Evolutionary conservation across 805 yeast genomes (phyloP), one percentile per base, ranked within the genome.

Genomic region (Wickerhamomyces chaumierensis): DNA sequence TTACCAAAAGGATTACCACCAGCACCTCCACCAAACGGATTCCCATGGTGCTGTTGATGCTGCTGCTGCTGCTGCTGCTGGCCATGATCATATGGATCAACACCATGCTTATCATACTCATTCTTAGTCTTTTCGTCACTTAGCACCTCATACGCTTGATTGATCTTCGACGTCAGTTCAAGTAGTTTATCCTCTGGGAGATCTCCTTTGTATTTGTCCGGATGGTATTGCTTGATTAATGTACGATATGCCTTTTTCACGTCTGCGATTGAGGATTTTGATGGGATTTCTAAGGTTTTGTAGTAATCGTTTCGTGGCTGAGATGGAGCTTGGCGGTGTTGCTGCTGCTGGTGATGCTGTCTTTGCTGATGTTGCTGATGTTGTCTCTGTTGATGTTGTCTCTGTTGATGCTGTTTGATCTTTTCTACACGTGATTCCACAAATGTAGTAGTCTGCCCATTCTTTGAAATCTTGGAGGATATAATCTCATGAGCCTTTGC

Each of bases 81-180:
- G 28, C 47, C 49, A 2, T 61, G 62, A 41, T 63, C 69, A 45
- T 67, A 68, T 5, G 78, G 75, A 51, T 71, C 75, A 36, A 66
- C 71, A 14, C 78, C 79, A 19, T 63, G 46, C n/a, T 48, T 44
- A 54, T 88, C 95, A 51, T 82, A 90, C 35, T 76, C 71, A 34
- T 64, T 71, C 42, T 78, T 70, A 42, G 71, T 62, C 34, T 76
- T 81, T 2, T 74, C 73, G 47, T 82, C 76, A 9, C 87, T 73
- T 29, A 90, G 65, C 2, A 81, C 78, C 55, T 87, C 96, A 58
- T 92, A 87, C 0, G 97, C 97, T 53, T 82, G 85, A 58, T 90
- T 92, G 45, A 90, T 83, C 39, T 81, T 88, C 36, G 94, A 86
- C 88, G 90, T 92, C 18, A 16, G 17, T 31, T 31, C 33, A 4